Conservation (phyloP, 2,329 filamentous ascomycete genomes). For the Ampelomyces quisqualis region DNA sequence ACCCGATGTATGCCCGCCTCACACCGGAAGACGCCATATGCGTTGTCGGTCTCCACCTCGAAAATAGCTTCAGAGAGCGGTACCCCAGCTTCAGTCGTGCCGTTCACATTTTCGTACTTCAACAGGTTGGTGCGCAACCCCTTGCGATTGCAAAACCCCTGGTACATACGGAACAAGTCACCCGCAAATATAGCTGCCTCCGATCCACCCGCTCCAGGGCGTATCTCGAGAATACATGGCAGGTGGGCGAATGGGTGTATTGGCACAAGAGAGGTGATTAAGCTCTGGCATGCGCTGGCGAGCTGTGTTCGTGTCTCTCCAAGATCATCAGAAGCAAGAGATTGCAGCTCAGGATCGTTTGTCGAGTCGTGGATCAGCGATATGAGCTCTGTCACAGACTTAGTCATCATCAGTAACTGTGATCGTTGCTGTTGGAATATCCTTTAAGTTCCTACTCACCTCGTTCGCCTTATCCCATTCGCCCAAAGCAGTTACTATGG, state of each 20-base stretch:
- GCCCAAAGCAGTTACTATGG: constrained; percentile 54
- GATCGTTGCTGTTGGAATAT: constrained; percentile 1
- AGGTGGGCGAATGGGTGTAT: constrained; percentile 86
- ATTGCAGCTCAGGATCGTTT: constrained; percentile 60
- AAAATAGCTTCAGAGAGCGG: constrained; percentile 85
- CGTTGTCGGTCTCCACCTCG: constrained; percentile 72
- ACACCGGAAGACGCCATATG: constrained; percentile 78
- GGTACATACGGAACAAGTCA: constrained; percentile 88
- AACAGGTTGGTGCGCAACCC: constrained; percentile 68
- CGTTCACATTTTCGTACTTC: constrained; percentile 77
- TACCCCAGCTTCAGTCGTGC: constrained; percentile 59
- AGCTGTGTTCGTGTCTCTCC: constrained; percentile 64
- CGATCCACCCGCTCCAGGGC: constrained; percentile 86
- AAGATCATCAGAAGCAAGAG: constrained; percentile 68
- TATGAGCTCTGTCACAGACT: constrained; percentile 68
- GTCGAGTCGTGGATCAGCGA: constrained; percentile 69
- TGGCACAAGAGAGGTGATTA: constrained; percentile 79
- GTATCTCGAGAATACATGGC: constrained; percentile 87
- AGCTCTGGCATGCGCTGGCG: constrained; percentile 61
- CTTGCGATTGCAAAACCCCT: constrained; percentile 68
- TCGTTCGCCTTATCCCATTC: constrained; percentile 61
- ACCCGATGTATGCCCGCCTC: constrained; percentile 96
- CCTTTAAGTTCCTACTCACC: constrained; percentile 43
- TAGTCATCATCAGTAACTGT: constrained; percentile 22
- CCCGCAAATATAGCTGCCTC: constrained; percentile 91